Evolutionary conservation across 371 early-diverging fungal genomes (phyloP).

Genomic region (Phascolomyces articulosus): DNA sequence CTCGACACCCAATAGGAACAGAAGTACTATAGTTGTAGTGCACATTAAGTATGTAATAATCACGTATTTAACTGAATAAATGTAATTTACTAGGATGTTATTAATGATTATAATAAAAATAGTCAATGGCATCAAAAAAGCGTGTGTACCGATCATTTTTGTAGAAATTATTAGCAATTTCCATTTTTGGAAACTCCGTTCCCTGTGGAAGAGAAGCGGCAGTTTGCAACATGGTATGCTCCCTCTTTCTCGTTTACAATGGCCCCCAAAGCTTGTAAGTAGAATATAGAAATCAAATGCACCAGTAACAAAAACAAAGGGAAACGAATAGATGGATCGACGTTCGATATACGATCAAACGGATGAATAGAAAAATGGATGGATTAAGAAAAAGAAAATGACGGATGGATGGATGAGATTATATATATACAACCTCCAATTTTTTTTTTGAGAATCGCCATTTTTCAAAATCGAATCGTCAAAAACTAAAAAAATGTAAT

Average conservation of each 20-base stretch:
- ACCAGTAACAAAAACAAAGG: background rate
- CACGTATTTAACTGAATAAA: no score
- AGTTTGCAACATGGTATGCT: background rate
- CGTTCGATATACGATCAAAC: background rate
- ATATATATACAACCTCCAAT: no score
- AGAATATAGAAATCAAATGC: background rate
- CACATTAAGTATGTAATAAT: no score
- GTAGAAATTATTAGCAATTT: background rate
- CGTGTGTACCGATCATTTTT: no score
- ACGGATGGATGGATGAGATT: background rate
- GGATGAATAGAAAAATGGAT: background rate
- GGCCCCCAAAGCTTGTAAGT: constrained; percentile 3
- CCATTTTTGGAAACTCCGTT: background rate
- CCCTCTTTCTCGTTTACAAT: constrained; percentile 1
- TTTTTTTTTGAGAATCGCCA: no score
- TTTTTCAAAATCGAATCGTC: no score
- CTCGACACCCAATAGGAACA: no score
- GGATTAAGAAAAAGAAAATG: background rate
- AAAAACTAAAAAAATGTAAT: no score
- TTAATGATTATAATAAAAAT: no score
- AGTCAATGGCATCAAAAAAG: no score
- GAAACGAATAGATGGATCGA: background rate
- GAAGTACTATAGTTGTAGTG: no score
- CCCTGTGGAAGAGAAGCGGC: background rate
- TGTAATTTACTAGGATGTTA: no score